These are phyloP conservation scores for Cucurbitaria berberidis DNA, from an alignment of 2,329 filamentous ascomycete species.

Conservation along the genomic window DNA sequence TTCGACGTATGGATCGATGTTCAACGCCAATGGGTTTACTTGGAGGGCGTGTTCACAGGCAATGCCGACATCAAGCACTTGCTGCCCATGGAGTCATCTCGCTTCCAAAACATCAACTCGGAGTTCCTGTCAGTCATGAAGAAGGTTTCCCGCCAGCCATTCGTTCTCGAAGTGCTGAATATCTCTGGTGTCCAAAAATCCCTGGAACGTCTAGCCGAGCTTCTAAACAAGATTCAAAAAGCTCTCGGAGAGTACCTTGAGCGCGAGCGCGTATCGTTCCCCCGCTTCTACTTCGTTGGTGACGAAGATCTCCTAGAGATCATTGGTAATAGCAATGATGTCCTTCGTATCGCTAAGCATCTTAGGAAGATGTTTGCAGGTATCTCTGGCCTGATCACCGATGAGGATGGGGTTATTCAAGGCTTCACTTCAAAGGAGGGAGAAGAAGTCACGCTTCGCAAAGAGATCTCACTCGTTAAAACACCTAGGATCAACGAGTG, in stretches of 20 bases:
- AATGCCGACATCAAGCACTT: constrained; percentile 99
- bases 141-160: constrained; percentile 96
- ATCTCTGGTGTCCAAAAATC: constrained; percentile 97
- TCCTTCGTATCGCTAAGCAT: constrained; percentile 93
- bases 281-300: constrained; percentile 98
- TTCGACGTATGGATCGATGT: constrained; percentile 99
- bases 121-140: constrained; percentile 99
- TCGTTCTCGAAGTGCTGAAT: constrained; percentile 92
- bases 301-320: constrained; percentile 98
- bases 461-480: constrained; percentile 88
- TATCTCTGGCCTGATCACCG: constrained; percentile 86
- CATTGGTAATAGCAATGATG: constrained; percentile 99
- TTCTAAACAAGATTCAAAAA: constrained; percentile 99
- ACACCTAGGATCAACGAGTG: constrained; percentile 98
- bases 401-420: constrained; percentile 86
- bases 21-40: constrained; percentile 99
- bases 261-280: constrained; percentile 95
- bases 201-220: constrained; percentile 90
- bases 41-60: constrained; percentile 97
- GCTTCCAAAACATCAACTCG: constrained; percentile 99
- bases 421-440: constrained; percentile 96
- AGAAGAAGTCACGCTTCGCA: constrained; percentile 85
- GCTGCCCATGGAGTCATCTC: constrained; percentile 91
- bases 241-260: constrained; percentile 98
- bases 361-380: constrained; percentile 99